phyloP scores from a whole-genome alignment of 257 asterid genomes.

The Nicotiana obtusifolia region DNA sequence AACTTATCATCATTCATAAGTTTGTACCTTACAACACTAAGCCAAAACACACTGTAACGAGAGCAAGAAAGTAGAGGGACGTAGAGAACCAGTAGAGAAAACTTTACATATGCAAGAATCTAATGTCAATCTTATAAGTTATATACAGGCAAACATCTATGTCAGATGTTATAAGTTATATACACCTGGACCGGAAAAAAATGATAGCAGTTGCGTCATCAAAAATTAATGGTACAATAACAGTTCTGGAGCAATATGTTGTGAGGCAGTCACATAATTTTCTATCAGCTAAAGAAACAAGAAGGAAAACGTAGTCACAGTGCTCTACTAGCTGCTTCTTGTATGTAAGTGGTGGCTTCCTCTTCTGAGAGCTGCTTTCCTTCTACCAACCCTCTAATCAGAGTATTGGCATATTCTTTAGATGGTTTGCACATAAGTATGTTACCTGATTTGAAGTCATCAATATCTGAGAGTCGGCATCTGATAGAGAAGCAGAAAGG shows the following conservation, averaged over 20 bases:
- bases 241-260: neutral
- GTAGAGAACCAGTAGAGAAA: neutral
- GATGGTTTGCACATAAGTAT: conserved; percentile 46
- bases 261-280: neutral
- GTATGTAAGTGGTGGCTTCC: conserved; percentile 67
- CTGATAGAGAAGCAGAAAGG: conserved; percentile 32
- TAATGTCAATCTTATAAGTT: neutral
- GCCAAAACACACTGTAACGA: neutral
- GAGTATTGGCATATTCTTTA: conserved; percentile 52
- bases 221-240: neutral
- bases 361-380: conserved; percentile 70
- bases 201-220: neutral
- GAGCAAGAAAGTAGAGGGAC: neutral
- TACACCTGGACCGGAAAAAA: neutral
- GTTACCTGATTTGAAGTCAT: conserved; percentile 51
- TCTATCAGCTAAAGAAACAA: conserved; percentile 2
- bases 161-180: neutral
- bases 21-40: neutral
- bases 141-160: neutral
- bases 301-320: conserved; percentile 29
- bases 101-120: neutral
- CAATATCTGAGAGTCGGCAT: conserved; percentile 54
- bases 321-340: conserved; percentile 49
- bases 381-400: conserved; percentile 74
- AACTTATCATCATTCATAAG: neutral